phyloP scores from a whole-genome alignment of 1,139 yeast genomes.

The Zygosaccharomyces sapae region DNA sequence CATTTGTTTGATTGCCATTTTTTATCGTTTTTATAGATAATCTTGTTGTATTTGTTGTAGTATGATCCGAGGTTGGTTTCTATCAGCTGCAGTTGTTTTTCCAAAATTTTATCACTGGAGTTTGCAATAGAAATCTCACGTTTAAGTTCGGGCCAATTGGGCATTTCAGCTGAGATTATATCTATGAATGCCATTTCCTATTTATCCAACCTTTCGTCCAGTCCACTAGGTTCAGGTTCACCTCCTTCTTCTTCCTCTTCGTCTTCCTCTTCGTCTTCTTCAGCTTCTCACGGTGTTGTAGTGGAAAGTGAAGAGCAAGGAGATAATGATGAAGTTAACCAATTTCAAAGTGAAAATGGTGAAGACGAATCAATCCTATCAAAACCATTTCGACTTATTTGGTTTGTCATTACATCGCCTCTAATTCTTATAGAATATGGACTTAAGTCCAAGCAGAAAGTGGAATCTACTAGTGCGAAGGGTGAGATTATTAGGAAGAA shows the following conservation, averaged over 20 bases:
- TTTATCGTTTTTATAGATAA: constrained; percentile 21
- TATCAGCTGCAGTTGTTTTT: constrained; percentile 18
- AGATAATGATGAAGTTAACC: constrained; percentile 4
- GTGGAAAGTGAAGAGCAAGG: constrained; percentile 6
- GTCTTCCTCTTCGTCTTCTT: background rate
- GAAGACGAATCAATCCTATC: constrained; percentile 15
- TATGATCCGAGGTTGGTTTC: constrained; percentile 27
- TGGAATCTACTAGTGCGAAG: constrained; percentile 9
- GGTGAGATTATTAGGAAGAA: constrained; percentile 1
- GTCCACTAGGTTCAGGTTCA: background rate
- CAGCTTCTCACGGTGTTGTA: background rate
- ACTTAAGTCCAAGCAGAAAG: constrained; percentile 14
- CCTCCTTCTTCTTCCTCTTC: background rate
- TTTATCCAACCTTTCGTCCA: constrained; percentile 3
- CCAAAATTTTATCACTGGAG: background rate
- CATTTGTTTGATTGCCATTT: constrained; percentile 28
- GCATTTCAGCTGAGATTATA: constrained; percentile 2
- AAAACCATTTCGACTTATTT: constrained; percentile 44
- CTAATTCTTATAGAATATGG: constrained; percentile 41
- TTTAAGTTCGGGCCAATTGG: constrained; percentile 1
- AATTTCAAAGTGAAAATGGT: background rate
- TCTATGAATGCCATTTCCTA: constrained; percentile 31
- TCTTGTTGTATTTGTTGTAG: constrained; percentile 19
- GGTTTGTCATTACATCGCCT: constrained; percentile 50
- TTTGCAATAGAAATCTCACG: background rate